Base-by-base conservation (phyloP, 495 filamentous ascomycete species). In the Podospora pseudopauciseta region DNA sequence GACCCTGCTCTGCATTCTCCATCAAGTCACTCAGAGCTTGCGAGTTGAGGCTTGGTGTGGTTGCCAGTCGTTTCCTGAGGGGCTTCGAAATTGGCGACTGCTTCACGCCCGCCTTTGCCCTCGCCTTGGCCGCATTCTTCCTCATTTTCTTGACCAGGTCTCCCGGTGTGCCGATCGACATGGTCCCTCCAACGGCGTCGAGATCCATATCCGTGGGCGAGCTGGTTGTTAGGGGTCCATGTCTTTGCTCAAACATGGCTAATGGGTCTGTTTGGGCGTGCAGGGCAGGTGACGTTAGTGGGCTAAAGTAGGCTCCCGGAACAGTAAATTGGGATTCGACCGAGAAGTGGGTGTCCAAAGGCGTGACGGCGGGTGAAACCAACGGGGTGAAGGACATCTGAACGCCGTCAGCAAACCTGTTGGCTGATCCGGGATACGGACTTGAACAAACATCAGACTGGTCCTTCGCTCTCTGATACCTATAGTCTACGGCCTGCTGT, bases 311-410 rank as follows among this genome's bases (percentile, higher is more conserved):
- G 57, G 93, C 92, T n/a, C 90, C 89, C 11, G 91, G 90, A 15
- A 93, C 87, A 15, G 90, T 88, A 75, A 92, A 97, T 67, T 93
- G 91, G 13, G 89, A 87, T 57, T 93, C 87, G 27, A 87, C 79
- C 58, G 88, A 84, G 77, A 96, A 96, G 74, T 93, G 90, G 39
- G 87, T 85, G 70, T 97, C 94, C 60, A 95, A 84, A 30, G 95
- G 94, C 11, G 94, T 97, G 72, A 97, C 94, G 3, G 93, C 94
- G 20, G 95, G 95, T 44, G 95, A 97, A 7, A 96, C 91, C 32
- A 99, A 87, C 9, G 95, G 95, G 6, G 95, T 99, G 78, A 97
- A 97, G 27, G 92, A 84, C 80, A 94, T 92, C 91, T 92, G 72
- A 53, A 54, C 70, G 70, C 58, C 69, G 77, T 84, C 74, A 80